Conservation (phyloP, 352 stramenopile species). For the Phytophthora cryptogea region DNA sequence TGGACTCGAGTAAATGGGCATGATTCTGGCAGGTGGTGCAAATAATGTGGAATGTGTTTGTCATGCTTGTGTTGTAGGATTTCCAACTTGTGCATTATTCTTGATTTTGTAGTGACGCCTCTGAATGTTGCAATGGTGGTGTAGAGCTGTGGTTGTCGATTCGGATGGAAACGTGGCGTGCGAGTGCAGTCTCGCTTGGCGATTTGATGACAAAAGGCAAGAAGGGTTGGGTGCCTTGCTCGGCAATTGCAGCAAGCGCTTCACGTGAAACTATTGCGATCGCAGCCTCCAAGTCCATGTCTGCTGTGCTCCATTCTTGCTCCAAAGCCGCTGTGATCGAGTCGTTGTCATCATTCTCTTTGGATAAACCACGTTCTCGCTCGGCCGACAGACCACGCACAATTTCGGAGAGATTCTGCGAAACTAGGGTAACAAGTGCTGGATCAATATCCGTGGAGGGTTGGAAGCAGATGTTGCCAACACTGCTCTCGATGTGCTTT, state of each 20-base stretch:
- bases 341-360: constrained; percentile 9
- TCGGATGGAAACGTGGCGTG: constrained; percentile 26
- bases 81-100: constrained; percentile 7
- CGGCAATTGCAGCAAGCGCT: neutral
- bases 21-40: constrained; percentile 3
- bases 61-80: constrained; percentile 2
- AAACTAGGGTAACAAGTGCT: constrained; percentile 42
- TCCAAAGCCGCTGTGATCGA: constrained; percentile 22
- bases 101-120: constrained; percentile 14
- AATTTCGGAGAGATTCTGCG: constrained; percentile 42
- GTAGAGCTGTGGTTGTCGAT: constrained; percentile 23
- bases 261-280: constrained; percentile 13
- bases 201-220: neutral
- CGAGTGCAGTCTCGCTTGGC: neutral
- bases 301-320: constrained; percentile 28
- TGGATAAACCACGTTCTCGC: neutral
- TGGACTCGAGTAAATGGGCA: constrained; percentile 57
- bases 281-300: constrained; percentile 27
- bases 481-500: constrained; percentile 39
- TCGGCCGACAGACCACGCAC: constrained; percentile 16
- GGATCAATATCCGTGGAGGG: constrained; percentile 40
- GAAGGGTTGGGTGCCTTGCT: neutral
- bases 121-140: neutral
- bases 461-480: constrained; percentile 78
- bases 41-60: constrained; percentile 16